These are phyloP conservation scores for Solanum hybrid DNA, from an alignment of 305 asterid genomes.

Conservation along the genomic window DNA sequence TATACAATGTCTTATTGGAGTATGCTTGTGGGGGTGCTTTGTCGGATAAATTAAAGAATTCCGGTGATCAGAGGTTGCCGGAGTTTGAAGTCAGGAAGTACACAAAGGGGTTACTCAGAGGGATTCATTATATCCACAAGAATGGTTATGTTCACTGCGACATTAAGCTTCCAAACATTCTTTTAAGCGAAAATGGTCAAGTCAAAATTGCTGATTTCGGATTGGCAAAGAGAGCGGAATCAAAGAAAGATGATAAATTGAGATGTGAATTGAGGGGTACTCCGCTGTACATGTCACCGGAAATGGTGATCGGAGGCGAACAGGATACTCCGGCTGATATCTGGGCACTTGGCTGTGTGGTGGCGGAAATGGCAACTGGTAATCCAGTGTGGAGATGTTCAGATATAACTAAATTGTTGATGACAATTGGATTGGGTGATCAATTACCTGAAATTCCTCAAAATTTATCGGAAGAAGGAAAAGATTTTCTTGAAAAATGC, in stretches of 20 bases:
- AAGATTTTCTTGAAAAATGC: slow-evolving; percentile 45
- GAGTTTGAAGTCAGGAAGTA: slow-evolving; percentile 29
- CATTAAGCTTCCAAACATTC: slow-evolving; percentile 53
- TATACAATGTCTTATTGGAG: slow-evolving; percentile 57
- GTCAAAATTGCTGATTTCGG: slow-evolving; percentile 61
- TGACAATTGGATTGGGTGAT: slow-evolving; percentile 51
- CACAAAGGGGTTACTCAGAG: slow-evolving; percentile 35
- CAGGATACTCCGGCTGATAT: slow-evolving; percentile 27
- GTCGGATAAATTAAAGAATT: slow-evolving; percentile 25
- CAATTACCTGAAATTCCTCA: slow-evolving; percentile 51
- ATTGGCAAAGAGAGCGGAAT: slow-evolving; percentile 30
- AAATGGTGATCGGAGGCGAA: slow-evolving; percentile 28
- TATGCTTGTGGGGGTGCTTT: slow-evolving; percentile 52
- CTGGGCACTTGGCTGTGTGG: slow-evolving; percentile 42
- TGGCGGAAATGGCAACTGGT: slow-evolving; percentile 29
- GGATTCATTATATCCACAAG: slow-evolving; percentile 37
- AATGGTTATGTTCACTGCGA: slow-evolving; percentile 68
- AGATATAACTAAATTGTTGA: slow-evolving; percentile 33
- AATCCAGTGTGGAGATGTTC: slow-evolving; percentile 41
- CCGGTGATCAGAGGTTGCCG: slow-evolving; percentile 17
- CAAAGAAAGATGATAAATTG: background rate
- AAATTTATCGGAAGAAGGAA: slow-evolving; percentile 44
- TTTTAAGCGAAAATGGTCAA: slow-evolving; percentile 23
- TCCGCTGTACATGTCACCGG: slow-evolving; percentile 64
- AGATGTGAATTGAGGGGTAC: slow-evolving; percentile 49